A percentile compares a stretch with the other conserved stretches of the same genome.
Evolutionary conservation across 495 filamentous ascomycete species (phyloP).

Genomic region (Penicillium chermesinum): DNA sequence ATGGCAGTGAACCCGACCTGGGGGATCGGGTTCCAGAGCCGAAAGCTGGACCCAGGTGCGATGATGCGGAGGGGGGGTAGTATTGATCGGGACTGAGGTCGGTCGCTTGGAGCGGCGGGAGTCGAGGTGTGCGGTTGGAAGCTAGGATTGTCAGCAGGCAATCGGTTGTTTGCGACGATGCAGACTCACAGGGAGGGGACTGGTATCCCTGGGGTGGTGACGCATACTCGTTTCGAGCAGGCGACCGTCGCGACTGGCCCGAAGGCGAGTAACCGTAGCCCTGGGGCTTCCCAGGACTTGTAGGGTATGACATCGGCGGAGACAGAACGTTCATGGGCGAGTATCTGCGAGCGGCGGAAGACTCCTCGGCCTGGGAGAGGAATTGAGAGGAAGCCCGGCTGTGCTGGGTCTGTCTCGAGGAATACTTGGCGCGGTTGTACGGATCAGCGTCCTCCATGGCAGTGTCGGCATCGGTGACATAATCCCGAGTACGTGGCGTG

Average conservation of each 20-base stretch:
- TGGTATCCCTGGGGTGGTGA: conserved; percentile 63
- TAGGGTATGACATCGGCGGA: conserved; percentile 53
- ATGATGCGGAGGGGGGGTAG: conserved; percentile 65
- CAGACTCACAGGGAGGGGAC: conserved; percentile 52
- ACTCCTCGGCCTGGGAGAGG: conserved; percentile 63
- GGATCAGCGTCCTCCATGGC: conserved; percentile 90
- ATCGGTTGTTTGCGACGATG: neutral
- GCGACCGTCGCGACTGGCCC: conserved; percentile 50
- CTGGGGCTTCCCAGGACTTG: conserved; percentile 54
- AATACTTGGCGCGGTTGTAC: conserved; percentile 76
- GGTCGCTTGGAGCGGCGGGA: conserved; percentile 68
- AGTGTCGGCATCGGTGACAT: conserved; percentile 69
- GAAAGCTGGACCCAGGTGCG: conserved; percentile 67
- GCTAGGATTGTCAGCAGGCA: neutral
- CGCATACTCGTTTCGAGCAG: conserved; percentile 51
- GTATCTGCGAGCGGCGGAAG: conserved; percentile 82
- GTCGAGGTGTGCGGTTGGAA: conserved; percentile 34
- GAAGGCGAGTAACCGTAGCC: conserved; percentile 42
- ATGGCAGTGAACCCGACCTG: conserved; percentile 41
- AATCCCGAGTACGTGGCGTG: conserved; percentile 63
- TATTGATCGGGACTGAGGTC: conserved; percentile 57
- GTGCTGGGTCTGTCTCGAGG: conserved; percentile 61
- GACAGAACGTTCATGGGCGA: conserved; percentile 87
- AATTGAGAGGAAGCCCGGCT: conserved; percentile 60
- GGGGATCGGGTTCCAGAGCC: conserved; percentile 71